Base-by-base conservation (phyloP, 1,284 basidiomycete genomes). In the Malassezia pachydermatis region DNA sequence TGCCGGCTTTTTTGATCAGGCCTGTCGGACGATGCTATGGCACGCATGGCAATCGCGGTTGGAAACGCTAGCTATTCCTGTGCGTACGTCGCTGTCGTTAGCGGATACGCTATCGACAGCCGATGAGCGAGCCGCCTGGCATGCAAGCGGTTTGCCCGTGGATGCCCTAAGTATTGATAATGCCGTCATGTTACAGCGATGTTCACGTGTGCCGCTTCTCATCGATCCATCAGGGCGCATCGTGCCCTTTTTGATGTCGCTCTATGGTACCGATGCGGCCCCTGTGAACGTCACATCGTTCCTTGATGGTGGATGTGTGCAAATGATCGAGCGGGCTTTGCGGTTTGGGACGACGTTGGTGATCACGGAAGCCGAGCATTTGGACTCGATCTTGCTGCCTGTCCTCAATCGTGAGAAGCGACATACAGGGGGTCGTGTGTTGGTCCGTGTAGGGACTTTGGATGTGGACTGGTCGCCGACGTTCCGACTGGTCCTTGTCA, bases 151-250 rank as follows among this genome's bases (percentile, higher is more conserved):
- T 1, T 77, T 99, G 11, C 94, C 94, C 1, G 83, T 88, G 7
- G 92, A 99, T 73, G 90, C 86, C 57, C 78, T 98, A 28, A 95
- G 89, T 63, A 88, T 86, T 1, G 94, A 98, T 75, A 99, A 99
- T 70, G 94, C 94, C 9, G 92, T 98, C 75, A 98, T 73, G 58
- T 81, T 99, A 70, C 90, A 94, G 72, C 83, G 88, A 38, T 96
- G 92, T 80, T 89, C 89, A 70, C 86, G 94, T 14, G 98, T 96
- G 72, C 95, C 94, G 2, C 80, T 99, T 45, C 88, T 99, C 59
- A 89, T 99, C 65, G 94, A 99, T 72, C 94, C 94, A 1, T 96
- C 92, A 0, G 94, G 94, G n/a, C 94, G 98, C 72, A 92, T 94
- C 1, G 90, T 88, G 0, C 79, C 82, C 2, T 99, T 92, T 80